Base-by-base conservation (phyloP, 1,284 basidiomycete genomes). In the Moesziomyces antarcticus region DNA sequence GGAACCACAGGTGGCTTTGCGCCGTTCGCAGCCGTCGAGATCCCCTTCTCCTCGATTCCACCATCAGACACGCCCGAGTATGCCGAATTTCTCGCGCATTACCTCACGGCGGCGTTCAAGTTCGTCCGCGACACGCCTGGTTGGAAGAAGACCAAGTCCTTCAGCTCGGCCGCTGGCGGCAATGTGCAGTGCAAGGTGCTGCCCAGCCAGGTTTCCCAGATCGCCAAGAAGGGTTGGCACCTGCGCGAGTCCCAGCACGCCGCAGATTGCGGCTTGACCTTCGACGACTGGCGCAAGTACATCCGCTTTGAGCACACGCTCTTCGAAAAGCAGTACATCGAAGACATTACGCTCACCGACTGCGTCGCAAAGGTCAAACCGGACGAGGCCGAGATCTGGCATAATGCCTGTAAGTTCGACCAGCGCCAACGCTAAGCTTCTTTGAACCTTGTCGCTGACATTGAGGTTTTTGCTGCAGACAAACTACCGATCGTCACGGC, bases 151-250 rank as follows among this genome's bases (percentile, higher is more conserved):
- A 63, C 65, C 35, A 68, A 68, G 24, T 9, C 37, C 14, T 75
- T 70, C 52, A 46, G 55, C 40, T 57, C 67, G 14, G 46, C 60
- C 1, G 24, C 48, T 2, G 66, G 74, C 25, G 69, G 73, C 14
- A 13, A 52, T 1, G 73, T 75, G 9, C 69, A 73, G 42, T 75
- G 64, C 56, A 64, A 62, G 27, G 18, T 57, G 1, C 46, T 68
- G 5, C 56, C 65, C 18, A 69, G 64, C 37, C 50, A 54, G 10
- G 60, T 48, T 3, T 16, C 54, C 47, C 27, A 58, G 41, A 33
- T 78, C 24, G 62, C 52, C 40, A 75, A 71, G 61, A 67, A 67
- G 46, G 72, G 56, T 7, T 81, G 79, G 79, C 79, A 81, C 49
- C 58, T 75, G 49, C 65, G 78, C 20, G 62, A 73, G 43, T 68